Evolutionary conservation across 2,329 filamentous ascomycete genomes (phyloP), one percentile per base, ranked within the genome.

Genomic region (Aspergillus uvarum): DNA sequence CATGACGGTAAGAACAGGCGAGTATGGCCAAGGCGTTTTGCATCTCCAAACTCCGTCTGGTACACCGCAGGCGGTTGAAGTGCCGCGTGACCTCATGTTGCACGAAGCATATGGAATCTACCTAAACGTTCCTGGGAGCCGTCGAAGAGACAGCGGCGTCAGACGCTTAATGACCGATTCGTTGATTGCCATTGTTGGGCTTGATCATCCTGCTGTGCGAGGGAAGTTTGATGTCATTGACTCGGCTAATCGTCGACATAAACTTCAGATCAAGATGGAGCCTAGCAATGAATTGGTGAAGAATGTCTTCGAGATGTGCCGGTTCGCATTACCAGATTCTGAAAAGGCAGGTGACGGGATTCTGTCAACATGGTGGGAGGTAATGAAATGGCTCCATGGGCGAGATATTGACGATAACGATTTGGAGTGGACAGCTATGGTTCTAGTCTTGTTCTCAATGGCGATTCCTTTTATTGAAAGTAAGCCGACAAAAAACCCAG

Each of bases 41-140:
- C 90, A 87, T 65, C 78, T 91, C 10, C 89, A 92, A 73, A 89
- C 89, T 5, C 89, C 89, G 0, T 93, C 90, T 90, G 87, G 88
- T 59, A 83, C 84, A 55, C 80, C 89, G 12, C 85, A 87, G n/a
- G 86, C 86, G 48, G 77, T 92, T n/a, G 79, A 82, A 0, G 75
- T 92, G 2, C 87, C 89, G 2, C 67, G 61, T 6, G 78, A 81
- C 29, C 77, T 92, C 21, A 81, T 82, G 60, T 73, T 86, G 22
- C 82, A 87, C 59, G 86, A 89, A 63, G 79, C 83, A 26, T 82
- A 85, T 67, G 84, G 81, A 59, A 77, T 90, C 42, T 85, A 85
- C 56, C 85, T 84, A 62, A 76, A 79, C 51, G 81, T 82, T 19
- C 81, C 82, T 24, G 63, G 74, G 48, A 77, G 77, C 58, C 74